Base-by-base conservation (phyloP, 176 grass and related monocot species). In the Dactylis glomerata region DNA sequence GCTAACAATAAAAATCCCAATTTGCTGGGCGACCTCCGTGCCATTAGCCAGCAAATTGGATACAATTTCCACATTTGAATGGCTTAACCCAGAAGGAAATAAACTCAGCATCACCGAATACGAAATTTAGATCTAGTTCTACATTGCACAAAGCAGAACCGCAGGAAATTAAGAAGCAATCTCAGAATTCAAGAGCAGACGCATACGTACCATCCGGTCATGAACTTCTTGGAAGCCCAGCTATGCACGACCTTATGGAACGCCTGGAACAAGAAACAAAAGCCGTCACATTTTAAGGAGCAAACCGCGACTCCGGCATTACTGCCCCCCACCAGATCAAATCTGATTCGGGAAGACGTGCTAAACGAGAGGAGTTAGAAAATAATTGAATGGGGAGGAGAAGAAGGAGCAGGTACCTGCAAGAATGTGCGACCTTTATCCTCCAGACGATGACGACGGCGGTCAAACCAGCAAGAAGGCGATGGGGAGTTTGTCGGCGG, bases 201-300 rank as follows among this genome's bases (percentile, higher is more conserved):
- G n/a, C n/a, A n/a, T 55, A 68, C 69, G 63, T 87, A 93, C 91
- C 88, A 90, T 88, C 91, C 91, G 45, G 94, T 97, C 91, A 93
- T 97, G 65, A 93, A 97, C 85, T 91, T 97, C 76, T 97, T 97
- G 40, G 91, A 91, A 64, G 94, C 91, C 94, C 91, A 93, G 73
- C 88, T 93, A 54, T 90, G 91, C 61, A 97, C 47, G 50, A 97
- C 89, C 76, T 93, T 97, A 38, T 79, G 80, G 73, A 97, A 92
- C 4, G 91, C 91, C 91, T 97, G 86, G 52, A 86, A 51, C 37
- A 81, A 81, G 36, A 76, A 81, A 30, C 46, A 34, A 15, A 72
- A 88, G n/a, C 45, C 71, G 20, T 72, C 57, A 58, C 82, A 81
- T 85, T 88, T 84, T 56, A 33, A 33, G 34, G 49, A 75, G 67